Evolutionary conservation across 2,329 filamentous ascomycete genomes (phyloP), one percentile per base, ranked within the genome.

Genomic region (Onygena corvina): DNA sequence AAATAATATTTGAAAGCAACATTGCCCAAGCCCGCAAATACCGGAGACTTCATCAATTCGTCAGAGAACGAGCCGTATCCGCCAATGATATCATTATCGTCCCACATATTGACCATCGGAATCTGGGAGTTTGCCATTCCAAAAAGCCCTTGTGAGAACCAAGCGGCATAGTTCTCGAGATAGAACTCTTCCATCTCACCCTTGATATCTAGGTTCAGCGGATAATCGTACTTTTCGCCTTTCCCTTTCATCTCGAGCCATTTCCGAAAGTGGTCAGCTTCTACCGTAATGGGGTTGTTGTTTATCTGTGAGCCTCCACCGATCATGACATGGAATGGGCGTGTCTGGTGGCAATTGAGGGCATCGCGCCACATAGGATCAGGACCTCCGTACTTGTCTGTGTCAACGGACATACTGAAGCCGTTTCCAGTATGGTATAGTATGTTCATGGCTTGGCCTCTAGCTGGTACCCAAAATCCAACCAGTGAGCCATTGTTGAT

Each of bases 381-480:
- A 0, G 93, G 92, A 0, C 92, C 92, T 60, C 83, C 92, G 63
- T 95, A 83, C 40, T 81, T 75, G 61, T 93, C 76, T 0, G 87
- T 71, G 54, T 94, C 81, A 20, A 85, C 84, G 50, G 78, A 83
- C 47, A 83, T 65, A 58, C 86, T 90, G 71, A 98, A 98, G 1
- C 93, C 92, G 64, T 98, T 98, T 71, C 92, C 94, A 63, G 85
- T 94, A 70, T 96, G 79, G 69, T 95, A 98, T 88, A 96, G 94
- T 63, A 95, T 86, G 68, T 96, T 95, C 92, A 98, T 98, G 2
- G 84, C 79, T 63, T 94, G 76, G 12, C 80, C 83, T 46, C 75
- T 77, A 27, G 83, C 84, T 3, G 93, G 92, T 0, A 98, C 87
- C 90, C 92, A 98, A 64, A 98, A 98, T 1, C 84, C 86, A 47